Base-by-base conservation (phyloP, 495 filamentous ascomycete species). In the Pyrenula aspistea region DNA sequence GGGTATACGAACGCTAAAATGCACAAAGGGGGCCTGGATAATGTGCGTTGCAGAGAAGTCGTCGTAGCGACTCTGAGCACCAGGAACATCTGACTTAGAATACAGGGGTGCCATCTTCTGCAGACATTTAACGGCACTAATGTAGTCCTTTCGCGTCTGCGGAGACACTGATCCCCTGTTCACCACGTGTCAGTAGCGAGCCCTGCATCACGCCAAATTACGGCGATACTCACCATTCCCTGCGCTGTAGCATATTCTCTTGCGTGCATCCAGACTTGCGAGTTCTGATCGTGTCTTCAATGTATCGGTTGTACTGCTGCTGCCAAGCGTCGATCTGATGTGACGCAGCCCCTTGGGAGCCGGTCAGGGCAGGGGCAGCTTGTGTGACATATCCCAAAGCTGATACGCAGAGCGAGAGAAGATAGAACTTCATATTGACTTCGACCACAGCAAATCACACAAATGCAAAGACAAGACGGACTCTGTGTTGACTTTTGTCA, bases 41-140 rank as follows among this genome's bases (percentile, higher is more conserved):
- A 88, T 84, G 64, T 90, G 87, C 10, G 75, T 76, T 11, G 75
- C 82, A 47, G 83, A 72, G 61, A 89, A 88, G 63, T 90, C 85
- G 69, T 90, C 86, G 60, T 79, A 86, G n/a, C 82, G 73, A 61
- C 69, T 78, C 63, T 65, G 74, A 1, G 77, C 76, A 48, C 80
- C 80, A 55, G 74, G 55, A 53, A 76, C 76, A 2, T 70, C 54
- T 2, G 57, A 53, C 0, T 68, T 50, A 1, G 75, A 64, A 1
- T 74, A 77, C 19, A 64, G 75, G 1, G 81, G 59, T 0, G 83
- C 78, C 42, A 11, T 48, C 60, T 74, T 63, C 8, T 56, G 59
- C 3, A 91, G 62, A 61, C 87, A 89, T 53, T 79, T 72, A 23
- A 89, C 78, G 1, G 87, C 82, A 24, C 77, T 65, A 56, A 83